These are phyloP conservation scores for Hortaea werneckii DNA, from an alignment of 2,329 filamentous ascomycete genomes.

Conservation along the genomic window DNA sequence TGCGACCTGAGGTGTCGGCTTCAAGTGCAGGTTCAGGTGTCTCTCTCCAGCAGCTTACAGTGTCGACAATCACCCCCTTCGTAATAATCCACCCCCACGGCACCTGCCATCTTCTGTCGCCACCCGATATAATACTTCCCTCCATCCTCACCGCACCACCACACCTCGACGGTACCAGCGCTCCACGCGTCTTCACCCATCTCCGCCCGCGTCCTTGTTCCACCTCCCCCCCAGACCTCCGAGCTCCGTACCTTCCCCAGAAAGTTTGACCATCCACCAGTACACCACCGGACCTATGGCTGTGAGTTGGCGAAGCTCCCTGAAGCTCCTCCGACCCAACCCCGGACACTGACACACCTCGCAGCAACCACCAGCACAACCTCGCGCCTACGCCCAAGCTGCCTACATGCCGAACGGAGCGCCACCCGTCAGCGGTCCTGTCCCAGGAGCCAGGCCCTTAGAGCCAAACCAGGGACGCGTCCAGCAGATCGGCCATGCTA, in stretches of 20 bases:
- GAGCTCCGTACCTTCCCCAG: constrained; percentile 7
- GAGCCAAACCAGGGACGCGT: constrained; percentile 45
- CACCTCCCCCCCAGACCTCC: constrained; percentile 2
- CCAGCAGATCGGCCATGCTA: constrained; percentile 38
- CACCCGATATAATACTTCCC: too few relatives aligned
- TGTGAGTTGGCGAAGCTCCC: constrained; percentile 1
- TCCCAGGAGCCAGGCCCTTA: constrained; percentile 34
- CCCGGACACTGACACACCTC: neutral
- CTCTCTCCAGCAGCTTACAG: too few relatives aligned
- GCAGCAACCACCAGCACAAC: constrained; percentile 41
- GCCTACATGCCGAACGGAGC: constrained; percentile 39
- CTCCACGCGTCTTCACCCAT: too few relatives aligned
- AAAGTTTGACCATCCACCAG: constrained; percentile 1
- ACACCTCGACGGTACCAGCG: too few relatives aligned
- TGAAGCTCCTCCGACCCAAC: neutral
- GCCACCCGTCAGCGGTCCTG: constrained; percentile 23
- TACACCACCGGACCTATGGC: constrained; percentile 1
- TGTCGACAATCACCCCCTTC: too few relatives aligned
- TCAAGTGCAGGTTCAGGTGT: too few relatives aligned
- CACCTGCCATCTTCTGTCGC: too few relatives aligned
- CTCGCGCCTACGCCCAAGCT: constrained; percentile 38
- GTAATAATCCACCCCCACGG: too few relatives aligned
- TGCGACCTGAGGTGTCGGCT: too few relatives aligned
- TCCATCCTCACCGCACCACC: too few relatives aligned
- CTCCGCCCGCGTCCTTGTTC: neutral